Evolutionary conservation across 1,139 yeast genomes (phyloP).

Genomic region (Suhomyces chickasaworum): DNA sequence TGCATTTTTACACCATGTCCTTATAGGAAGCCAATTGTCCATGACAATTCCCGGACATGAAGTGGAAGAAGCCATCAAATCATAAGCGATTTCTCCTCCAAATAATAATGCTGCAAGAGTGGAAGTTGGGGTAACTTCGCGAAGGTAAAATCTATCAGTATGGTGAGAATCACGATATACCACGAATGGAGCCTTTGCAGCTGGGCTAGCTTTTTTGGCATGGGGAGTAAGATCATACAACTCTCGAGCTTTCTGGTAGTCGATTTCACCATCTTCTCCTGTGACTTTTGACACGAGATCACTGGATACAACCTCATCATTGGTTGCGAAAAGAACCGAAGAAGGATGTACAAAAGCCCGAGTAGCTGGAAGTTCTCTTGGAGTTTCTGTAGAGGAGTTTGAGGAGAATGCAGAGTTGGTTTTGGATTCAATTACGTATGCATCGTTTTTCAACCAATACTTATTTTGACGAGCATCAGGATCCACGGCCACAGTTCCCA

Average conservation of each 20-base stretch:
- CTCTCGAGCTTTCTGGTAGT: constrained; percentile 31
- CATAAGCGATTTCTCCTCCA: constrained; percentile 77
- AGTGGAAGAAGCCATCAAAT: constrained; percentile 49
- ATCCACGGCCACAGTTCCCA: constrained; percentile 82
- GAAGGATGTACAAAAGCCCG: constrained; percentile 86
- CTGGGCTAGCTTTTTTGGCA: constrained; percentile 24
- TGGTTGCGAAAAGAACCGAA: constrained; percentile 58
- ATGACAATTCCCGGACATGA: constrained; percentile 27
- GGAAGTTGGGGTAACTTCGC: constrained; percentile 78
- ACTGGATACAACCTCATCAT: constrained; percentile 14
- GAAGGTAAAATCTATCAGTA: constrained; percentile 68
- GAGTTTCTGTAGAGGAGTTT: background rate
- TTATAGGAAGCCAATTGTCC: constrained; percentile 73
- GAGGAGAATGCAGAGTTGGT: background rate
- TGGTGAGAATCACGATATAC: constrained; percentile 58
- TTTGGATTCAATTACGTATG: background rate
- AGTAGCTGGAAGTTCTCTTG: constrained; percentile 46
- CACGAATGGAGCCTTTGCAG: constrained; percentile 53
- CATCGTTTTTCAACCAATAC: constrained; percentile 63
- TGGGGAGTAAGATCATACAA: constrained; percentile 38
- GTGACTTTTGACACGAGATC: constrained; percentile 28
- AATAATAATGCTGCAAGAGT: constrained; percentile 72
- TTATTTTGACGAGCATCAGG: constrained; percentile 77
- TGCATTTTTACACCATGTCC: constrained; percentile 90
- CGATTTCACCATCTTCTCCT: constrained; percentile 44